Conservation (phyloP, 1,284 basidiomycete species). For the Rhizoctonia solani region DNA sequence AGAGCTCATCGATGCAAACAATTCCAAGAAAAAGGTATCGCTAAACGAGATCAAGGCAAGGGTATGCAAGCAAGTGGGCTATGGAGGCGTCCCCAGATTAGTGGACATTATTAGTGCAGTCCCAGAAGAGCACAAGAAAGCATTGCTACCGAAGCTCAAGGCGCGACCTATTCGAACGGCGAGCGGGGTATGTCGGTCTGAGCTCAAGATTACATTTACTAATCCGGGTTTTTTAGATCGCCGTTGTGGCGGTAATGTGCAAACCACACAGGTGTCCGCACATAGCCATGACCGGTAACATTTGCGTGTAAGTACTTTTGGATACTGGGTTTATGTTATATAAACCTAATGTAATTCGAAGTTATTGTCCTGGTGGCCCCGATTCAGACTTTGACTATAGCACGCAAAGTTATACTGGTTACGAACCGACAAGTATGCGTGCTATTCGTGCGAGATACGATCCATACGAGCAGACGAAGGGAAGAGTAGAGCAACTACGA, state of each 20-base stretch:
- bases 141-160: constrained; percentile 85
- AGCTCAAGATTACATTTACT: constrained; percentile 31
- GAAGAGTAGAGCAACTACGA: constrained; percentile 93
- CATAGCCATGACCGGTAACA: constrained; percentile 99
- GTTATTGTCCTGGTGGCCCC: constrained; percentile 99
- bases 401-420: constrained; percentile 96
- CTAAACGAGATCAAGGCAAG: constrained; percentile 86
- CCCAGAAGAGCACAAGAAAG: constrained; percentile 95
- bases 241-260: constrained; percentile 99
- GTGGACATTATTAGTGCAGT: constrained; percentile 99
- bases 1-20: constrained; percentile 89
- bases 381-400: constrained; percentile 99
- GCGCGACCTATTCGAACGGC: constrained; percentile 98
- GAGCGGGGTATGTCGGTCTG: constrained; percentile 72
- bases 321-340: constrained; percentile 1
- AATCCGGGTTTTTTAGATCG: constrained; percentile 62
- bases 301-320: constrained; percentile 78
- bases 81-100: constrained; percentile 85
- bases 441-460: constrained; percentile 98
- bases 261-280: constrained; percentile 99
- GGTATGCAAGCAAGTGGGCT: constrained; percentile 88
- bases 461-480: constrained; percentile 96
- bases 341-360: constrained; percentile 44
- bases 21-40: constrained; percentile 75
- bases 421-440: constrained; percentile 98